Evolutionary conservation across 176 grass and related monocot genomes (phyloP), one percentile per base, ranked within the genome.

Genomic region (Oryza glaberrima): DNA sequence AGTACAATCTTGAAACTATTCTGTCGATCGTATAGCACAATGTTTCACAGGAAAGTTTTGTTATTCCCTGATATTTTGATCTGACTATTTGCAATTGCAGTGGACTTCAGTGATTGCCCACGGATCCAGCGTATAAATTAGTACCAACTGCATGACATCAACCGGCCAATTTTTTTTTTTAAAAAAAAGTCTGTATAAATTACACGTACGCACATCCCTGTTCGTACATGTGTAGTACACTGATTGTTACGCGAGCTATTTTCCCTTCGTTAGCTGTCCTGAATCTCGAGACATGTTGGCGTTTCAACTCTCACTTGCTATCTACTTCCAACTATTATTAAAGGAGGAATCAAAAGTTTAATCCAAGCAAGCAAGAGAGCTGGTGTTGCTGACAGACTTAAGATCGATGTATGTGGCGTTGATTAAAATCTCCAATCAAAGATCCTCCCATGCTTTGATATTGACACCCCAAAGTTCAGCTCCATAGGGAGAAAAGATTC

Each of bases 11-110:
- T 30, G 6, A 73, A 19, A 56, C 3, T 1, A 12, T 79, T 36
- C n/a, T 75, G 41, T 80, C 61, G 28, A 16, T 8, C 51, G 60
- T 47, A 43, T n/a, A 1, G 54, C 67, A 54, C 22, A 22, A 10
- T 40, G 19, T 30, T 75, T 76, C 69, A 75, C 38, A 35, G 28
- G 76, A 71, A 11, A 48, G 19, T 41, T 28, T 26, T 30, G 23
- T 49, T 85, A 2, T 70, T n/a, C 23, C 7, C 4, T 23, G 17
- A 75, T 80, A 45, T 28, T 70, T 47, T 80, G 73, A 7, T 84
- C 38, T 81, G 77, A 75, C 82, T 23, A 70, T 81, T 81, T 75
- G 63, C 87, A 15, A 64, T 81, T 80, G 51, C 77, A 72, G 20
- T 60, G 25, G 58, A 84, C 23, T 84, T 44, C 22, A 19, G 22